phyloP scores from a whole-genome alignment of 2,329 filamentous ascomycete species.

The Leptodontidium sp. region DNA sequence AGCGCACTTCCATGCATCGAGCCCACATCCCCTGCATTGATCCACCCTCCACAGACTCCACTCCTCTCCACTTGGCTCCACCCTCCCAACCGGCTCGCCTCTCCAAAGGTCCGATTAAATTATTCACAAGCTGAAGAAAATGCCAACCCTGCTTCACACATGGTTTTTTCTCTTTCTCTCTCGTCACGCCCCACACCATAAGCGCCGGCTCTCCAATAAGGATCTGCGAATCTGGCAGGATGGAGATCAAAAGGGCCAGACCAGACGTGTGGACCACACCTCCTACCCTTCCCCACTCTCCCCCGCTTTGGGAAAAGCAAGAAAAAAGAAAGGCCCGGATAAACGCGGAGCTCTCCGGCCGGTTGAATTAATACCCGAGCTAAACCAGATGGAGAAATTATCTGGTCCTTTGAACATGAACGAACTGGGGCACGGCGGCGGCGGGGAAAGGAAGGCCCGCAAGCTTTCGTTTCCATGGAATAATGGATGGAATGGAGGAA shows the following conservation, averaged over 20 bases:
- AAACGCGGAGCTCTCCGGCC: conserved; percentile 6
- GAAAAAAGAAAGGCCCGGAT: conserved; percentile 8
- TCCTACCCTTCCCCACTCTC: neutral
- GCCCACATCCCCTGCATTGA: neutral
- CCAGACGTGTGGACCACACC: neutral
- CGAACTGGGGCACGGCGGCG: neutral
- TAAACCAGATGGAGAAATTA: conserved; percentile 1
- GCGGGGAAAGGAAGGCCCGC: too few species aligned
- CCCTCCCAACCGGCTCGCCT: neutral
- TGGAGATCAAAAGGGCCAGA: conserved; percentile 8
- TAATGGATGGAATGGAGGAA: neutral
- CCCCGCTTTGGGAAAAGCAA: conserved; percentile 9
- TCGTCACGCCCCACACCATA: conserved; percentile 1
- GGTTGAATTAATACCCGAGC: conserved; percentile 17
- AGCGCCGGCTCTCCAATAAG: neutral
- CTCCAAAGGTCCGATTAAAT: conserved; percentile 4
- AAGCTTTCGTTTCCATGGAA: too few species aligned
- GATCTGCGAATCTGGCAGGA: neutral
- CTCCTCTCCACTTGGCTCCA: neutral
- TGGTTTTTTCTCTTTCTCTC: conserved; percentile 5
- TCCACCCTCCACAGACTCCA: neutral
- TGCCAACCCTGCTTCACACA: conserved; percentile 14
- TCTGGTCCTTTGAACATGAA: neutral
- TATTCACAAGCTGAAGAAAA: neutral
- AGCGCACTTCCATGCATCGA: conserved; percentile 16